A percentile compares a stretch with the other conserved stretches of the same genome.
These are phyloP conservation scores for Pleurotus giganteus DNA, from an alignment of 768 basidiomycete species.

Conservation along the genomic window DNA sequence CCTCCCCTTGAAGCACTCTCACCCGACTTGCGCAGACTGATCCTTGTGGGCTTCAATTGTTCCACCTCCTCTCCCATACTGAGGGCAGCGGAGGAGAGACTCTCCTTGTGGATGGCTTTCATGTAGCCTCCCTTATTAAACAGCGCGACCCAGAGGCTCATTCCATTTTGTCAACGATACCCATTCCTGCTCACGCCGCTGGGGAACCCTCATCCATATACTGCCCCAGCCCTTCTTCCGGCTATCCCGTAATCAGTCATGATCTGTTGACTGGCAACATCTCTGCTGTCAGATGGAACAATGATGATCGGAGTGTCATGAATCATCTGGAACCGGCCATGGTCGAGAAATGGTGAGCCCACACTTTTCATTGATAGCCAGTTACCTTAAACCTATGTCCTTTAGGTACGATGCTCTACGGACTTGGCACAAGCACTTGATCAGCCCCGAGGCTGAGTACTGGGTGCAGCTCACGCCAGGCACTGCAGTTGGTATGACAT, in stretches of 20 bases:
- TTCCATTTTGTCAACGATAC: constrained; percentile 60
- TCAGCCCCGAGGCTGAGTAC: constrained; percentile 81
- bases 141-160: constrained; percentile 72
- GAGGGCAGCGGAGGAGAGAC: constrained; percentile 83
- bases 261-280: constrained; percentile 60
- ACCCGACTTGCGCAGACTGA: constrained; percentile 59
- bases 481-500: constrained; percentile 65
- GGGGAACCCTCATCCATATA: constrained; percentile 67
- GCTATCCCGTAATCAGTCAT: constrained; percentile 73
- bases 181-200: constrained; percentile 84
- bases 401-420: constrained; percentile 78
- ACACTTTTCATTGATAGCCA: background rate
- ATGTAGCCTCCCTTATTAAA: constrained; percentile 78
- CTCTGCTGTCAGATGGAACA: constrained; percentile 88
- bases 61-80: constrained; percentile 86
- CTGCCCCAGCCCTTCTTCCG: constrained; percentile 50
- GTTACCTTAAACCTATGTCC: background rate
- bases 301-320: constrained; percentile 88
- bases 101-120: constrained; percentile 95
- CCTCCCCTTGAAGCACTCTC: background rate
- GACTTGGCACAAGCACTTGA: constrained; percentile 72
- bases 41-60: constrained; percentile 93
- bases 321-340: constrained; percentile 50
- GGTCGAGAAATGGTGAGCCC: constrained; percentile 71
- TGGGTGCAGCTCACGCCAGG: constrained; percentile 91